Evolutionary conservation across 306 rosid species (phyloP).

Genomic region (Corylus heterophylla): DNA sequence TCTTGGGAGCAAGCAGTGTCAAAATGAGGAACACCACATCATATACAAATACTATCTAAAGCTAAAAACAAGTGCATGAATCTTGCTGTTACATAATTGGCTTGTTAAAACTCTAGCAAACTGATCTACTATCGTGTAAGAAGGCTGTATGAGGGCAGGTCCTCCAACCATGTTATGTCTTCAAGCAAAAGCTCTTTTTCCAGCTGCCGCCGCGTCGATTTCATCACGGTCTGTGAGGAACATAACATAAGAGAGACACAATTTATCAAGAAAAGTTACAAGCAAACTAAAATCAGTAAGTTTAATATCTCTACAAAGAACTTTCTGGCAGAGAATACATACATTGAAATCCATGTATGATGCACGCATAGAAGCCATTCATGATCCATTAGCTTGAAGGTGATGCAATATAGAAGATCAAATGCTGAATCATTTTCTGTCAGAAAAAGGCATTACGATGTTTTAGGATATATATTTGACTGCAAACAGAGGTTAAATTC

Average conservation of each 20-base stretch:
- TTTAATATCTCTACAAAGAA: constrained; percentile 4
- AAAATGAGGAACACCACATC: constrained; percentile 39
- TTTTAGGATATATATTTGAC: not conserved
- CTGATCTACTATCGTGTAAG: constrained; percentile 57
- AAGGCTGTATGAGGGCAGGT: constrained; percentile 82
- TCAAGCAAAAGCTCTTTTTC: constrained; percentile 91
- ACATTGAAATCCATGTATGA: constrained; percentile 99
- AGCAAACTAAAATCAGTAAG: not conserved
- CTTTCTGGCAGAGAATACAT: constrained; percentile 41
- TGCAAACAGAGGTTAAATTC: not conserved
- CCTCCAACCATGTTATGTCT: constrained; percentile 74
- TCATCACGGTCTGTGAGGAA: constrained; percentile 83
- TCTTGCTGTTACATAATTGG: constrained; percentile 32
- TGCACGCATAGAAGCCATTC: constrained; percentile 98
- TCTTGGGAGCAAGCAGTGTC: constrained; percentile 33
- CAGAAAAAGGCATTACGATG: constrained; percentile 15
- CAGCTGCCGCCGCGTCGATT: constrained; percentile 85
- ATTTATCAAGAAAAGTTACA: constrained; percentile 27
- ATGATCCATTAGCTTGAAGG: constrained; percentile 98
- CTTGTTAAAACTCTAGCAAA: constrained; percentile 18
- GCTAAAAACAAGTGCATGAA: constrained; percentile 25
- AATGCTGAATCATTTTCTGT: constrained; percentile 88
- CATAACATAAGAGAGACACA: constrained; percentile 7
- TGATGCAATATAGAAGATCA: constrained; percentile 93
- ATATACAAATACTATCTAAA: constrained; percentile 50